A percentile compares a stretch with the other conserved stretches of the same genome.
These are phyloP conservation scores for Bipolaris gigantea DNA, from an alignment of 2,329 filamentous ascomycete species.

Conservation along the genomic window DNA sequence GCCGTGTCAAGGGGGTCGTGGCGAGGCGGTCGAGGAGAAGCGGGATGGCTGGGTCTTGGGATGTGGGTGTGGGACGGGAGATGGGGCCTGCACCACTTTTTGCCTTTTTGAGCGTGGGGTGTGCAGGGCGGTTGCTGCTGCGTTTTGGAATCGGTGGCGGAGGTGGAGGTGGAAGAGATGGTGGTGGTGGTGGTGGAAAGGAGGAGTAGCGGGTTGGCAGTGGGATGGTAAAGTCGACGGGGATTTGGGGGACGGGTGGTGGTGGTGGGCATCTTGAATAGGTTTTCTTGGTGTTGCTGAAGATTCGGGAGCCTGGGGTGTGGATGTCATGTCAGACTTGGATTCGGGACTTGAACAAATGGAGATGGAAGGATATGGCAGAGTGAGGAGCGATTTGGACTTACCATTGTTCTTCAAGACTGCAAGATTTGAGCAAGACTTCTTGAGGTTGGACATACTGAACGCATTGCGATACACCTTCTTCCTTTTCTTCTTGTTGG, in stretches of 20 bases:
- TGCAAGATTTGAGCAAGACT: conserved; percentile 15
- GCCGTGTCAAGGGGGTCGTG: conserved; percentile 13
- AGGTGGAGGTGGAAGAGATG: too few species aligned
- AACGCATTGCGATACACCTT: neutral
- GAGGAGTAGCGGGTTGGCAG: neutral
- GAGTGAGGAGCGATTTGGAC: neutral
- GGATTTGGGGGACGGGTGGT: conserved; percentile 21
- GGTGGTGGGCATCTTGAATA: conserved; percentile 10
- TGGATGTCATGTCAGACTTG: neutral
- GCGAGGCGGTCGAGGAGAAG: conserved; percentile 4
- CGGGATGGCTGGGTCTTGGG: conserved; percentile 1
- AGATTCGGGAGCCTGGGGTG: conserved; percentile 21
- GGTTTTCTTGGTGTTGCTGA: conserved; percentile 6
- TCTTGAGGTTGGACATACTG: conserved; percentile 11
- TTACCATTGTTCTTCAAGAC: conserved; percentile 20
- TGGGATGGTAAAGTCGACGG: neutral
- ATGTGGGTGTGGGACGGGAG: conserved; percentile 16
- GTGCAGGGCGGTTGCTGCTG: conserved; percentile 1
- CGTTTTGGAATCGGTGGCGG: neutral
- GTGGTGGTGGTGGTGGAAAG: conserved; percentile 4
- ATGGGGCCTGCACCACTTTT: conserved; percentile 10
- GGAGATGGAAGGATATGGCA: neutral
- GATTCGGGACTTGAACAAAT: neutral
- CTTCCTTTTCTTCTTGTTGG: neutral
- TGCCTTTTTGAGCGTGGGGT: conserved; percentile 1